phyloP scores from a whole-genome alignment of 164 flowering plant genomes.

The Liquidambar formosana region DNA sequence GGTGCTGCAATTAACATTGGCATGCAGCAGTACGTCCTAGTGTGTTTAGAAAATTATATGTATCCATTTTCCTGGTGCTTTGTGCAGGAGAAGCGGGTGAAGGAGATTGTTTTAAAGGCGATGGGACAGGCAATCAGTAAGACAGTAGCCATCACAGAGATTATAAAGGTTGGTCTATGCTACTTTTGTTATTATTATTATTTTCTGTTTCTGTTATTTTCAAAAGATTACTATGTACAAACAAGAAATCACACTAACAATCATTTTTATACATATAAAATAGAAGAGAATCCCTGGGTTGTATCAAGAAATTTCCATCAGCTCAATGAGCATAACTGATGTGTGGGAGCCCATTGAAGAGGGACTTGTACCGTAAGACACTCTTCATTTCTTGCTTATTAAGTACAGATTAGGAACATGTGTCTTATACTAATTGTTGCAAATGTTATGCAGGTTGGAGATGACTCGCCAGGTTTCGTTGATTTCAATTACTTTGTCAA shows the following conservation, averaged over 20 bases:
- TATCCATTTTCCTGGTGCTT: background rate
- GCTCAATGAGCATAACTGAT: conserved; percentile 85
- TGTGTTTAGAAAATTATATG: no score
- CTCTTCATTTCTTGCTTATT: no score
- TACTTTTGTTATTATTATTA: no score
- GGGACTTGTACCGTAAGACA: conserved; percentile 75
- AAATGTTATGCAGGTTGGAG: conserved; percentile 68
- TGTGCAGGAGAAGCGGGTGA: conserved; percentile 59
- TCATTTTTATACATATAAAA: background rate
- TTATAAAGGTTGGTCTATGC: conserved; percentile 56
- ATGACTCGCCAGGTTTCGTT: conserved; percentile 85
- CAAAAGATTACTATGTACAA: background rate
- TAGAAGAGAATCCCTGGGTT: conserved; percentile 67
- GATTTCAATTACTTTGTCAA: conserved; percentile 81
- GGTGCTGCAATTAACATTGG: no score
- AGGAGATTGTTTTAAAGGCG: conserved; percentile 79
- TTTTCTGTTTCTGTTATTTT: background rate
- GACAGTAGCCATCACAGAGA: conserved; percentile 80
- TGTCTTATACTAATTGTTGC: conserved; percentile 23
- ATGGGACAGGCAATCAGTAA: conserved; percentile 98
- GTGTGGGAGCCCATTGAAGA: conserved; percentile 94
- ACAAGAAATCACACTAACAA: background rate
- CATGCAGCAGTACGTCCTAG: no score
- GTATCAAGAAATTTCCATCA: conserved; percentile 79
- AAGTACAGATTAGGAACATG: no score